Percentiles rank a stretch among this genome's conserved stretches.
Conservation (phyloP, 352 stramenopile species). For the Phytophthora meadii region DNA sequence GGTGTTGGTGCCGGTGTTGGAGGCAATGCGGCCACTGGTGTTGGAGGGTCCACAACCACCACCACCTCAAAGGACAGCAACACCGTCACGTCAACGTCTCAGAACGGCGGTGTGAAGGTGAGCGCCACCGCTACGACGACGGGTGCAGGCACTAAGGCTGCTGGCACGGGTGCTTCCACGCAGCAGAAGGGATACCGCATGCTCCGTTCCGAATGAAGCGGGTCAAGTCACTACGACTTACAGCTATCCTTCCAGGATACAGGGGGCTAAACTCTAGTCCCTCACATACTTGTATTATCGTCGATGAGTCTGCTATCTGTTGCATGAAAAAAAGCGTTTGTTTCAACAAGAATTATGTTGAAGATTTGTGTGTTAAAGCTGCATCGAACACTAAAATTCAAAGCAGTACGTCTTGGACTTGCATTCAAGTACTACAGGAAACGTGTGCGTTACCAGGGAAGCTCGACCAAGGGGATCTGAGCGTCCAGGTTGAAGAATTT, state of each 20-base stretch:
- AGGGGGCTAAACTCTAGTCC: not conserved
- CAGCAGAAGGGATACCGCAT: slow-evolving; percentile 8
- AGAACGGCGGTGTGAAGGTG: not conserved
- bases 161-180: not conserved
- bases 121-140: not conserved
- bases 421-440: too few species aligned
- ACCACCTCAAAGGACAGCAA: not conserved
- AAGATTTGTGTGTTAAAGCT: not conserved
- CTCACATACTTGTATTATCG: not conserved
- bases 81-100: not conserved
- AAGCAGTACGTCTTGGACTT: slow-evolving; percentile 35
- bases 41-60: not conserved
- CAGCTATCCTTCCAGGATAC: not conserved
- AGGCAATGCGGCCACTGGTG: not conserved
- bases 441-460: slow-evolving; percentile 41
- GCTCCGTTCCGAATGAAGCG: slow-evolving; percentile 4
- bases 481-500: slow-evolving; percentile 45
- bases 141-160: slow-evolving; percentile 3
- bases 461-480: slow-evolving; percentile 13
- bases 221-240: not conserved
- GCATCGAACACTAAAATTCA: too few species aligned
- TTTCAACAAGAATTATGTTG: not conserved
- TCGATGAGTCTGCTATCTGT: not conserved
- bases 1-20: not conserved
- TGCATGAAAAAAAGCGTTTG: not conserved